Evolutionary conservation across 352 stramenopile species (phyloP).

Genomic region (Pythium periplocum): DNA sequence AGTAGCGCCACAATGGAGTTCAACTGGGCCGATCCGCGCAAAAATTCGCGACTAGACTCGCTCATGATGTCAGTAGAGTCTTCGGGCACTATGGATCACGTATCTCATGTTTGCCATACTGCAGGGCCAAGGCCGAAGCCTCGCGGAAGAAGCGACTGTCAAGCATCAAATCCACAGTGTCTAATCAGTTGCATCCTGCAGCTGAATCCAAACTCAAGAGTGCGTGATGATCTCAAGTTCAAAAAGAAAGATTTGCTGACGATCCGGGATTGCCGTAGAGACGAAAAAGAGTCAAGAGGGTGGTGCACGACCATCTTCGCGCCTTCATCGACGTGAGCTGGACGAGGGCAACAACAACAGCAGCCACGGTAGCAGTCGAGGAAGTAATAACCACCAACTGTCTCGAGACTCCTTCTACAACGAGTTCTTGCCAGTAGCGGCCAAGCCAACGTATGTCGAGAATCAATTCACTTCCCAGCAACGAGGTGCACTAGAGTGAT

Average conservation of each 20-base stretch:
- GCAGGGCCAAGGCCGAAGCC: conserved; percentile 64
- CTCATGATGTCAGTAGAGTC: conserved; percentile 64
- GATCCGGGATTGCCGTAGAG: not conserved
- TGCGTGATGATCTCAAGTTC: conserved; percentile 16
- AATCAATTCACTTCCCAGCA: too few relatives aligned
- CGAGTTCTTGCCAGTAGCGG: conserved; percentile 18
- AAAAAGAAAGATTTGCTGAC: not conserved
- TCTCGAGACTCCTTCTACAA: conserved; percentile 18
- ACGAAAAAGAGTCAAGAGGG: too few relatives aligned
- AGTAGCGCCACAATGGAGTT: conserved; percentile 43
- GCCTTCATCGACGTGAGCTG: conserved; percentile 11
- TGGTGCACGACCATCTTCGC: conserved; percentile 13
- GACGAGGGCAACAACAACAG: not conserved
- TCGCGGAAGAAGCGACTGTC: conserved; percentile 65
- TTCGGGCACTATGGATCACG: not conserved
- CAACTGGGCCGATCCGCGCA: conserved; percentile 81
- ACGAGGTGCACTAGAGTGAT: too few relatives aligned
- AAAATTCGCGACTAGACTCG: conserved; percentile 63
- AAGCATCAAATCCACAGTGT: conserved; percentile 69
- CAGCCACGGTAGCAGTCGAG: not conserved
- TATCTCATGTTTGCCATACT: not conserved
- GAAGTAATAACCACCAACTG: not conserved
- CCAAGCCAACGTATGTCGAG: conserved; percentile 4
- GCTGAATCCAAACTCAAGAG: conserved; percentile 65
- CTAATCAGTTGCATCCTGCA: conserved; percentile 63